phyloP scores from a whole-genome alignment of 305 asterid genomes.

The Solanum hybrid region DNA sequence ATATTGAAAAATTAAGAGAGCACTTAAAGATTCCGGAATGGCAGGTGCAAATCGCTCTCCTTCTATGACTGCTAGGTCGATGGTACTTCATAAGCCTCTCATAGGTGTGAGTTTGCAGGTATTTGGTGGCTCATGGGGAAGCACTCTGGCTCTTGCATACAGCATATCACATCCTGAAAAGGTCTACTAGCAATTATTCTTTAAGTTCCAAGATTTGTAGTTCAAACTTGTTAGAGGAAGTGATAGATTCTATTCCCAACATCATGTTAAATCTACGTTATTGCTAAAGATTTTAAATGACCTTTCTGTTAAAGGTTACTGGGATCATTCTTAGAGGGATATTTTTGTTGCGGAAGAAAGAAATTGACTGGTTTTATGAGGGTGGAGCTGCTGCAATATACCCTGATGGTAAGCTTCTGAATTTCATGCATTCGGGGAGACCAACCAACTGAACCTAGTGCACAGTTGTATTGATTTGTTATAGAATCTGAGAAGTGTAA shows the following conservation, averaged over 20 bases:
- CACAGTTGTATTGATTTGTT: not conserved
- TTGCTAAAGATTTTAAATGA: not conserved
- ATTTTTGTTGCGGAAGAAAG: constrained; percentile 89
- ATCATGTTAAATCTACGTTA: not conserved
- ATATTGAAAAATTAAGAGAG: constrained; percentile 78
- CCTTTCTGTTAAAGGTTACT: constrained; percentile 50
- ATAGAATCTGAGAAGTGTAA: not conserved
- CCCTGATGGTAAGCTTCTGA: constrained; percentile 69
- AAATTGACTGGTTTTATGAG: constrained; percentile 93
- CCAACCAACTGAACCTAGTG: not conserved
- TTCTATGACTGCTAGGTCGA: not conserved
- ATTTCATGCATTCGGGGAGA: not conserved
- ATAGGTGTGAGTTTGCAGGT: constrained; percentile 48
- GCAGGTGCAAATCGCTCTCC: constrained; percentile 42
- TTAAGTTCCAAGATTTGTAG: not conserved
- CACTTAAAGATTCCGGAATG: constrained; percentile 80
- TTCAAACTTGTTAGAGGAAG: not conserved
- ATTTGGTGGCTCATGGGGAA: constrained; percentile 99
- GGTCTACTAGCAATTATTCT: constrained; percentile 29
- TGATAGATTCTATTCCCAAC: not conserved
- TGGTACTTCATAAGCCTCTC: constrained; percentile 10
- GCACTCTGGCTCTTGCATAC: constrained; percentile 90
- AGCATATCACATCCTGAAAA: constrained; percentile 83
- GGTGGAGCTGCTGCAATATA: constrained; percentile 97
- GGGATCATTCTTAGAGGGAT: constrained; percentile 88